Conservation (phyloP, 345 rosid species). For the Barbarea vulgaris region DNA sequence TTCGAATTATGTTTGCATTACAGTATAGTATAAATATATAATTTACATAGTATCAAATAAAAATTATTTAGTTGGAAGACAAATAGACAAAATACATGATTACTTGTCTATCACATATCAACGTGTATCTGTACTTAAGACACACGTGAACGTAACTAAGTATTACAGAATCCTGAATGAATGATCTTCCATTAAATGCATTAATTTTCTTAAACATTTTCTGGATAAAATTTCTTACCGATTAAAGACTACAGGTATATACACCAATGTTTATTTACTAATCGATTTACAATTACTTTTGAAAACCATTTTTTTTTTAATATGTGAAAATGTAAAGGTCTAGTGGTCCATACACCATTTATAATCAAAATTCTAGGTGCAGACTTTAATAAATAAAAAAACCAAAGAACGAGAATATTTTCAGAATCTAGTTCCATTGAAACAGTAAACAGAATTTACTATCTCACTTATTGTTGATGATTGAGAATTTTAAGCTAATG, state of each 20-base stretch:
- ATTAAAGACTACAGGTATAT: neutral
- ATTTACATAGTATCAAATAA: neutral
- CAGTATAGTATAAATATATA: neutral
- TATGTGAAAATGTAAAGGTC: neutral
- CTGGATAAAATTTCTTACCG: neutral
- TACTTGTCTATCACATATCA: conserved; percentile 17
- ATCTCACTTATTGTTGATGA: neutral
- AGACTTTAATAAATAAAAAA: neutral
- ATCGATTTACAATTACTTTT: neutral
- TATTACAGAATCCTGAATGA: neutral
- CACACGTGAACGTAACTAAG: neutral
- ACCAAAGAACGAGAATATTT: neutral
- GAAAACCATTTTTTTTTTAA: neutral
- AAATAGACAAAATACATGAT: conserved; percentile 21
- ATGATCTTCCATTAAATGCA: neutral
- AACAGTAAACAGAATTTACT: conserved; percentile 1
- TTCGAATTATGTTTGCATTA: conserved; percentile 32
- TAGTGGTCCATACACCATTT: neutral
- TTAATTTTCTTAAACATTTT: neutral
- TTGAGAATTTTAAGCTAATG: neutral
- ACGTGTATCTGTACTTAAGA: neutral
- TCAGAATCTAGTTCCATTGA: conserved; percentile 2
- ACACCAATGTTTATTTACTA: neutral
- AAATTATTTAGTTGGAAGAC: neutral
- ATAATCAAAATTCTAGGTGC: neutral